These are phyloP conservation scores for Fusarium illudens DNA, from an alignment of 2,329 filamentous ascomycete genomes.

Conservation along the genomic window DNA sequence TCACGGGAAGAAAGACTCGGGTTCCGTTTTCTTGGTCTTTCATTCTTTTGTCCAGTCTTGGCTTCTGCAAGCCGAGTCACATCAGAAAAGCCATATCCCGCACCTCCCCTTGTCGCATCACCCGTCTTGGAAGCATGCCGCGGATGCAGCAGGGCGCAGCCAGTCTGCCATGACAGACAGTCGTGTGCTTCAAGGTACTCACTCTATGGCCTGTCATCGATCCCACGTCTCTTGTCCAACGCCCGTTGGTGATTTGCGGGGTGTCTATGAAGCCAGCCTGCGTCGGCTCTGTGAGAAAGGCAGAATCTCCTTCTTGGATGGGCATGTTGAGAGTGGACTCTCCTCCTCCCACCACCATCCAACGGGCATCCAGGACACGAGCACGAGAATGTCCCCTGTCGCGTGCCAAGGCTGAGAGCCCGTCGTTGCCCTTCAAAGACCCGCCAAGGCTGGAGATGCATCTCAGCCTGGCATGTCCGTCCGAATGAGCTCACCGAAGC, in stretches of 20 bases:
- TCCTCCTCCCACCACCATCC: slow-evolving; percentile 2
- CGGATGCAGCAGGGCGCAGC: background rate
- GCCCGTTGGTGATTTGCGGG: background rate
- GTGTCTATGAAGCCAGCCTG: too few species aligned
- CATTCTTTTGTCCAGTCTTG: background rate
- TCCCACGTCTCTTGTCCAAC: background rate
- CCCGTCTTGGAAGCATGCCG: background rate
- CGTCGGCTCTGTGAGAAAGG: background rate
- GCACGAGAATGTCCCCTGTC: slow-evolving; percentile 20
- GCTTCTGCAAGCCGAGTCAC: background rate
- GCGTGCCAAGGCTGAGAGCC: slow-evolving; percentile 3
- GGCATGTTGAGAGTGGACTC: background rate
- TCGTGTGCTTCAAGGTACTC: slow-evolving; percentile 1
- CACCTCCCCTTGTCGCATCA: background rate
- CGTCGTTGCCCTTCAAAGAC: background rate
- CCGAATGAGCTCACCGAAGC: slow-evolving; percentile 30
- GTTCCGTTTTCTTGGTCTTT: background rate
- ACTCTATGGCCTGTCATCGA: background rate
- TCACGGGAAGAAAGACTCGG: background rate
- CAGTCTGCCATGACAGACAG: background rate
- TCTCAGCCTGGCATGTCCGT: slow-evolving; percentile 6
- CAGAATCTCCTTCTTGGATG: background rate
- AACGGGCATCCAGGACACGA: slow-evolving; percentile 29
- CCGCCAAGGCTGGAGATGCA: slow-evolving; percentile 24
- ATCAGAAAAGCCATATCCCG: background rate